phyloP scores from a whole-genome alignment of 352 stramenopile genomes.

The Thalassiosira livingstoniorum region DNA sequence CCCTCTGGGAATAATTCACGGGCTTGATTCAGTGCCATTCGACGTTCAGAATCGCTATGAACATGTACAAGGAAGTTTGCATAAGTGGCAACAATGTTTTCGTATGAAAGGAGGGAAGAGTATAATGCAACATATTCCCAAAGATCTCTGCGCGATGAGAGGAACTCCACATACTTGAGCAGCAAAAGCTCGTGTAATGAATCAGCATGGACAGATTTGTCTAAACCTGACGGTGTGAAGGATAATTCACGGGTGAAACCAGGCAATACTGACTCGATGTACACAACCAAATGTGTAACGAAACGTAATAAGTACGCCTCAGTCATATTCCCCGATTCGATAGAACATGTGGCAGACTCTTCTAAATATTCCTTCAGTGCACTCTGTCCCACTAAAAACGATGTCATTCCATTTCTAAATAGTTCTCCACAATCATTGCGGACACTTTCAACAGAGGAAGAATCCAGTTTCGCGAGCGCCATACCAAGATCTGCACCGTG shows the following conservation, averaged over 20 bases:
- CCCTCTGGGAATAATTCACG: conserved; percentile 64
- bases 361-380: conserved; percentile 55
- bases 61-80: conserved; percentile 67
- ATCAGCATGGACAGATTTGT: background rate
- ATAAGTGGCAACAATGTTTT: conserved; percentile 58
- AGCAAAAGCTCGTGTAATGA: conserved; percentile 61
- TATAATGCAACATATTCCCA: conserved; percentile 77
- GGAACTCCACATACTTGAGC: conserved; percentile 67
- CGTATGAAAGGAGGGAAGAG: conserved; percentile 67
- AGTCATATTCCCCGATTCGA: conserved; percentile 31
- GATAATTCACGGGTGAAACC: conserved; percentile 41
- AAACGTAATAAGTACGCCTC: conserved; percentile 66
- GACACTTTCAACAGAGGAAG: conserved; percentile 21
- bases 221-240: conserved; percentile 16
- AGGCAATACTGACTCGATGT: conserved; percentile 67
- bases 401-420: conserved; percentile 45
- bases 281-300: conserved; percentile 74
- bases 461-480: conserved; percentile 43
- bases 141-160: conserved; percentile 66
- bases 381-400: conserved; percentile 56
- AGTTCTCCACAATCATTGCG: conserved; percentile 44
- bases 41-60: conserved; percentile 62
- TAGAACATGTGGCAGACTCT: conserved; percentile 25
- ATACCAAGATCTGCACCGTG: conserved; percentile 43
- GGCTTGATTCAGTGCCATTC: conserved; percentile 62